Conservation (phyloP, 1,139 yeast species). For the Lizanozyma gosingica region DNA sequence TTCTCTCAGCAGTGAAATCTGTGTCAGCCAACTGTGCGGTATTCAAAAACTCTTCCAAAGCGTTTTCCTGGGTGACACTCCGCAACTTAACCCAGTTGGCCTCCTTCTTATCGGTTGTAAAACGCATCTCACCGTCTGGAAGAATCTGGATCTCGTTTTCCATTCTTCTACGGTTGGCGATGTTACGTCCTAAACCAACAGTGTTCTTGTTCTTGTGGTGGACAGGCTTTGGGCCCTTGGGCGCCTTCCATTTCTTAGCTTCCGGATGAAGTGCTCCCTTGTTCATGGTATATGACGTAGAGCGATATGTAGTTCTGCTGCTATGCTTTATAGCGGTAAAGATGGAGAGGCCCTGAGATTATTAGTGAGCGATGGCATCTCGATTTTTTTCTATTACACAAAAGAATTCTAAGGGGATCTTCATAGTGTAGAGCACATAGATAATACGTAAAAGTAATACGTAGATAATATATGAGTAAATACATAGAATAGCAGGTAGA, state of each 20-base stretch:
- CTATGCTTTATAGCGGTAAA: too few relatives aligned
- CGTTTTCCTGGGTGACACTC: conserved; percentile 90
- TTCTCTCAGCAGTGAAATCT: conserved; percentile 89
- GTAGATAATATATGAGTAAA: too few relatives aligned
- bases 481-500: too few relatives aligned
- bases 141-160: conserved; percentile 63
- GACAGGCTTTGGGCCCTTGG: conserved; percentile 87
- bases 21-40: conserved; percentile 96
- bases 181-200: conserved; percentile 79
- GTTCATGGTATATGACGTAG: too few relatives aligned
- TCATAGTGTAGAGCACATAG: too few relatives aligned
- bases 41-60: conserved; percentile 86
- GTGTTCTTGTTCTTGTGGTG: conserved; percentile 75
- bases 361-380: too few relatives aligned
- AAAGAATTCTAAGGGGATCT: too few relatives aligned
- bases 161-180: conserved; percentile 63
- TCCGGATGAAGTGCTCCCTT: conserved; percentile 41
- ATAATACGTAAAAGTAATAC: too few relatives aligned
- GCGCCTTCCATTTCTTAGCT: conserved; percentile 49
- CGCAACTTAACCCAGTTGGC: conserved; percentile 85
- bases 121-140: conserved; percentile 82
- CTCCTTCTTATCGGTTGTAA: conserved; percentile 66
- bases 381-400: too few relatives aligned
- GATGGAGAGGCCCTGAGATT: too few relatives aligned
- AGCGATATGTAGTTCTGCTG: too few relatives aligned